Base-by-base conservation (phyloP, 2,329 filamentous ascomycete species). In the Claviceps sorghi region DNA sequence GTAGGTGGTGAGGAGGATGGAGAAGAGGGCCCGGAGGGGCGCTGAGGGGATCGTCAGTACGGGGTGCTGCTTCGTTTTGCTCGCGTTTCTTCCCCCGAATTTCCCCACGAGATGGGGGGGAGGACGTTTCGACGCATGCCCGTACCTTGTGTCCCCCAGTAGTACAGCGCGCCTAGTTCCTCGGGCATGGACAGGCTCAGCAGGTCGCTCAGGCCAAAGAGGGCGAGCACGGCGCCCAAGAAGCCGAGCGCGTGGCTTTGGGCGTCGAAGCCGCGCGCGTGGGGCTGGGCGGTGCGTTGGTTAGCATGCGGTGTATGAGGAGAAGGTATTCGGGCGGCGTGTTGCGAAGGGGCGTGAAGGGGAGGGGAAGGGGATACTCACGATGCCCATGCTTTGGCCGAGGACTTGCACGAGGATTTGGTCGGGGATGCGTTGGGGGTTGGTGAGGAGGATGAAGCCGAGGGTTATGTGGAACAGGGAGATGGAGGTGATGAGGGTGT, bases 401-500 rank as follows among this genome's bases (percentile, higher is more conserved):
- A 95, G 71, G 32, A 95, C 77, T 59, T 81, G 87, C 48, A 95
- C 86, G 22, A 95, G 67, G 50, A 84, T 82, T 62, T 94, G 88
- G 63, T 91, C 84, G 48, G 86, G 81, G 60, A 96, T 75, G 44
- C 78, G 75, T 55, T 72, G 70, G 6, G 90, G 90, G 54, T 77
- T 82, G 43, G 80, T 84, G 61, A 94, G 75, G 70, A 96, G 84
- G 72, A 93, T 88, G 69, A 84, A 89, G 61, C 83, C 88, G 48
- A 93, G 73, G 6, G 86, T 87, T 58, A 95, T 69, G 70, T 95
- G 87, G 72, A 93, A 88, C 64, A 95, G 78, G 59, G 85, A 86
- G 59, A 95, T 72, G 50, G 82, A 83, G 60, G 86, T 84, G 60
- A 96, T 84, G 66, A 95, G 83, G 9, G 84, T 87, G 63, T 79